phyloP scores from a whole-genome alignment of 139 green algal species.

The Trebouxia sp. region DNA sequence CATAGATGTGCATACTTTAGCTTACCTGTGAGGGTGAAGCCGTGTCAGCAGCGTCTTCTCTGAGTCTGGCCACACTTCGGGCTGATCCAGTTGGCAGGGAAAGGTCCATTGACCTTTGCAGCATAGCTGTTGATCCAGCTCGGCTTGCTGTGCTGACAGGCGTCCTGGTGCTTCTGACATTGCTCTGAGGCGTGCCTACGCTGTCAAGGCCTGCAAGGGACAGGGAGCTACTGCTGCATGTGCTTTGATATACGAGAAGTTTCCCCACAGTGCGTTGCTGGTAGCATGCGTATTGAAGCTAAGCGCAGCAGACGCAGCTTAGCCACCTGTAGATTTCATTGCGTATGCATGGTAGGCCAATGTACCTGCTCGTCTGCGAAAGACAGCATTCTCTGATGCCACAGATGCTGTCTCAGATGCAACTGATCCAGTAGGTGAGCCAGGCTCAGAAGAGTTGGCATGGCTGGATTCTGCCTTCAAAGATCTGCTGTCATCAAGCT shows the following conservation, averaged over 20 bases:
- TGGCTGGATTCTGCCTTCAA: neutral
- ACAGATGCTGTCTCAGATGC: slow-evolving; percentile 10
- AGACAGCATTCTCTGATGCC: slow-evolving; percentile 4
- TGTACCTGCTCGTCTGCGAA: neutral
- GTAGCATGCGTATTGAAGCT: no score
- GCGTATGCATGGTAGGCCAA: neutral
- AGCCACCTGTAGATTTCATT: neutral
- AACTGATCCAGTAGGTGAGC: neutral
- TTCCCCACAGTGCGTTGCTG: no score
- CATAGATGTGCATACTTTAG: no score
- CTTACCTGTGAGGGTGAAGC: neutral
- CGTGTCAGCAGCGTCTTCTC: neutral
- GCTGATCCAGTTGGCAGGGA: slow-evolving; percentile 1
- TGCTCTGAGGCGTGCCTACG: neutral
- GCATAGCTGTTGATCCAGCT: neutral
- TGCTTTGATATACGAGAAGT: no score
- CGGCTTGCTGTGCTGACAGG: neutral
- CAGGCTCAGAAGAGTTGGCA: neutral
- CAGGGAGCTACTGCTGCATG: neutral
- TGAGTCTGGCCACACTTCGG: neutral
- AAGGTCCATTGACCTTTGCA: neutral
- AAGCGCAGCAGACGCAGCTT: no score
- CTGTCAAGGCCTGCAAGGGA: neutral
- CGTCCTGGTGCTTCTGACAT: neutral
- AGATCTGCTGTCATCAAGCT: neutral